phyloP scores from a whole-genome alignment of 192 early-diverging fungal genomes.

The Podila horticola region DNA sequence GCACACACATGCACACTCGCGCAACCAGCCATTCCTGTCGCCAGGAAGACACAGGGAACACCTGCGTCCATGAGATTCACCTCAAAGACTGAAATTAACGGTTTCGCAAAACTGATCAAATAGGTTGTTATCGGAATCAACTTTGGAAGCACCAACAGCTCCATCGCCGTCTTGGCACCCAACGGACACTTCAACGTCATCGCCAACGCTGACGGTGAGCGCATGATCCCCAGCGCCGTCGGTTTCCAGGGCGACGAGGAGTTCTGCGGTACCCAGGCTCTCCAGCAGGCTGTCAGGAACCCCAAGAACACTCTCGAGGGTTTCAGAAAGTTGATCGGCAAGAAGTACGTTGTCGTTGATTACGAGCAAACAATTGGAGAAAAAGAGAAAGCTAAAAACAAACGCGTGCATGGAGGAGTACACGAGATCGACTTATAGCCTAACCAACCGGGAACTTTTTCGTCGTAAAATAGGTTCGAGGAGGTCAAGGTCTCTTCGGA shows the following conservation, averaged over 20 bases:
- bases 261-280: constrained; percentile 64
- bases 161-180: constrained; percentile 69
- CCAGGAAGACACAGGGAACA: too few relatives aligned
- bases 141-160: constrained; percentile 87
- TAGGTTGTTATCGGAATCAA: constrained; percentile 79
- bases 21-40: too few relatives aligned
- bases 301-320: constrained; percentile 90
- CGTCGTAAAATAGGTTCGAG: constrained; percentile 39
- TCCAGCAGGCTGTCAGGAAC: constrained; percentile 69
- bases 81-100: background rate
- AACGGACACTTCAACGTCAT: constrained; percentile 67
- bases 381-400: too few relatives aligned
- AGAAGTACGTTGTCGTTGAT: constrained; percentile 62
- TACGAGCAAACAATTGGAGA: too few relatives aligned
- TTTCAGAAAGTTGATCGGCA: constrained; percentile 89
- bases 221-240: constrained; percentile 93
- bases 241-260: constrained; percentile 93
- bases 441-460: background rate
- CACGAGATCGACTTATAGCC: too few relatives aligned
- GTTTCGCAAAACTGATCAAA: background rate
- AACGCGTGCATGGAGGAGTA: background rate
- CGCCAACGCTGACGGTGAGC: constrained; percentile 98
- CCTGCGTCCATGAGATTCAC: too few relatives aligned
- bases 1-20: too few relatives aligned
- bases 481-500: constrained; percentile 49